A percentile compares a stretch with the other conserved stretches of the same genome.
Evolutionary conservation across 805 yeast genomes (phyloP).

Genomic region (Yamadazyma kitorensis): DNA sequence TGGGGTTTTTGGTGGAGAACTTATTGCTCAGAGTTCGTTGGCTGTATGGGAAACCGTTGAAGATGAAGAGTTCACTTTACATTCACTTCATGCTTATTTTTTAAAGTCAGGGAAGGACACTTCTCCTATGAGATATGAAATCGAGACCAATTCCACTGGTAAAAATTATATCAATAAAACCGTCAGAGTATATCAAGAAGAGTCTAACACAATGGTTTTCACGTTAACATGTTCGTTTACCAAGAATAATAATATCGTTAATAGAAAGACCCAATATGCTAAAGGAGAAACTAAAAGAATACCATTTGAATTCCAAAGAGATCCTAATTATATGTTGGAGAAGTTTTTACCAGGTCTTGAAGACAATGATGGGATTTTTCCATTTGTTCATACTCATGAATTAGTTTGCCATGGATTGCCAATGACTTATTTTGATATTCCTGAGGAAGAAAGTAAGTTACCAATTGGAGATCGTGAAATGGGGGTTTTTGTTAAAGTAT

Average conservation of each 20-base stretch:
- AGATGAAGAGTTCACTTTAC: constrained; percentile 25
- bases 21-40: constrained; percentile 32
- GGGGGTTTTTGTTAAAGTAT: constrained; percentile 30
- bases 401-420: constrained; percentile 26
- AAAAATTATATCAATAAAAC: constrained; percentile 32
- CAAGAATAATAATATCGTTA: constrained; percentile 21
- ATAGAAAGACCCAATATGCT: constrained; percentile 13
- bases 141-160: constrained; percentile 30
- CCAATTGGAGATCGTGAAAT: constrained; percentile 20
- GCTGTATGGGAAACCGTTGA: constrained; percentile 33
- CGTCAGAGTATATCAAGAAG: constrained; percentile 28
- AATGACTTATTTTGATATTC: constrained; percentile 15
- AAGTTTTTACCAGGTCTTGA: constrained; percentile 6
- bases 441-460: constrained; percentile 2
- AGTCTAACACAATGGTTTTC: constrained; percentile 23
- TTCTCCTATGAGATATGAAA: constrained; percentile 27
- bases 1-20: constrained; percentile 43
- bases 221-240: constrained; percentile 33
- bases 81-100: constrained; percentile 40
- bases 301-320: constrained; percentile 30
- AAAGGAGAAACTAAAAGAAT: constrained; percentile 19
- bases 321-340: constrained; percentile 21
- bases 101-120: constrained; percentile 31
- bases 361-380: constrained; percentile 10
- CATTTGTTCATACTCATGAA: constrained; percentile 23